A percentile compares a stretch with the other conserved stretches of the same genome.
Conservation (phyloP, 2,329 filamentous ascomycete genomes). For the Alternaria arborescens region DNA sequence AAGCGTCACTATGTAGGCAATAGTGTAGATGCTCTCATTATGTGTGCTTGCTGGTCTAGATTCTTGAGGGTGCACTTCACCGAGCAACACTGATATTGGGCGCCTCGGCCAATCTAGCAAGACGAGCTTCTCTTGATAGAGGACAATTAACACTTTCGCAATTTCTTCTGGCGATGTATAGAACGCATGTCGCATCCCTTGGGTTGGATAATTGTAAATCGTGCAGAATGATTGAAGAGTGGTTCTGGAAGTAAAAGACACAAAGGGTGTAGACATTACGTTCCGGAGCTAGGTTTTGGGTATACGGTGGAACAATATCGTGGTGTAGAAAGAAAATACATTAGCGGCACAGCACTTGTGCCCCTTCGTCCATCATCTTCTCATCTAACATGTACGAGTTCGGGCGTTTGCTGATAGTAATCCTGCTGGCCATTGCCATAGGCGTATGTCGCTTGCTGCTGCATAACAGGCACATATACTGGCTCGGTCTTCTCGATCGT, state of each 20-base stretch:
- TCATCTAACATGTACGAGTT: conserved; percentile 6
- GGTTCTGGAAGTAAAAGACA: not conserved
- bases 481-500: not conserved
- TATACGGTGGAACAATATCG: not conserved
- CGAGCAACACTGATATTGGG: too few species aligned
- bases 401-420: conserved; percentile 28
- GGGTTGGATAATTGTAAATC: not conserved
- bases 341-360: not conserved
- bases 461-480: conserved; percentile 7
- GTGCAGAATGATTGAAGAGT: not conserved
- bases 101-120: too few species aligned
- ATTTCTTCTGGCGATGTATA: not conserved
- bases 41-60: too few species aligned
- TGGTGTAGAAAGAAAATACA: not conserved
- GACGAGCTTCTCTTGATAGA: too few species aligned
- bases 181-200: not conserved
- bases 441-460: conserved; percentile 20
- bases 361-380: not conserved
- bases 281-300: not conserved
- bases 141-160: too few species aligned
- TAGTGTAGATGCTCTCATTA: too few species aligned
- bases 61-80: too few species aligned
- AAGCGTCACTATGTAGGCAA: too few species aligned
- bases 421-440: conserved; percentile 18
- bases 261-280: not conserved